A percentile compares a stretch with the other conserved stretches of the same genome.
phyloP scores from a whole-genome alignment of 139 green algal genomes.

The Chlorella sp. region DNA sequence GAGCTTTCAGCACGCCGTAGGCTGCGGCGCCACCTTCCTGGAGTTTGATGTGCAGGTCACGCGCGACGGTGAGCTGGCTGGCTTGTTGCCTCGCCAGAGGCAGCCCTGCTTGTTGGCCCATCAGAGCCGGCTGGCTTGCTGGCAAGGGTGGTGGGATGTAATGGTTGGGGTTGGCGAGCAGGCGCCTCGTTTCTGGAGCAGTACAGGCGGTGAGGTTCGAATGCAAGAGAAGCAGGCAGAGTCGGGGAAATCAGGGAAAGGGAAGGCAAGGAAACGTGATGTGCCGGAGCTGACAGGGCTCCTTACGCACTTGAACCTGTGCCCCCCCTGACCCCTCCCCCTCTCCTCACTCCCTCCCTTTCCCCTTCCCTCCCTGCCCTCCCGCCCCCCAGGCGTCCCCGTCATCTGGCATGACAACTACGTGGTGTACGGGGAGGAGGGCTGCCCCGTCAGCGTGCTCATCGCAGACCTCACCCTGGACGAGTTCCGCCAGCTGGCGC shows the following conservation, averaged over 20 bases:
- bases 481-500: conserved; percentile 71
- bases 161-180: too few relatives aligned
- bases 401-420: conserved; percentile 79
- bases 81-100: too few relatives aligned
- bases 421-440: conserved; percentile 55
- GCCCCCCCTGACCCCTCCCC: neutral
- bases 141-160: too few relatives aligned
- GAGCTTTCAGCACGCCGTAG: conserved; percentile 72
- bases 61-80: conserved; percentile 52
- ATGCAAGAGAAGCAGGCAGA: neutral
- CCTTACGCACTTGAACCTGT: too few relatives aligned
- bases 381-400: conserved; percentile 17
- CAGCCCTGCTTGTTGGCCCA: too few relatives aligned
- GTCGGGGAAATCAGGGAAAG: neutral
- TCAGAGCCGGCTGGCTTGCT: neutral
- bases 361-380: neutral
- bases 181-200: too few relatives aligned
- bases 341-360: neutral
- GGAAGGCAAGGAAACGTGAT: neutral
- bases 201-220: too few relatives aligned
- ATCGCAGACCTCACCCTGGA: conserved; percentile 70
- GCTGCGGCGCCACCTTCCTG: conserved; percentile 77
- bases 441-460: conserved; percentile 27
- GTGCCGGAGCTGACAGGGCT: too few relatives aligned
- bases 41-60: conserved; percentile 92